Evolutionary conservation across 345 rosid species (phyloP).

Genomic region (Capsella bursapastoris): DNA sequence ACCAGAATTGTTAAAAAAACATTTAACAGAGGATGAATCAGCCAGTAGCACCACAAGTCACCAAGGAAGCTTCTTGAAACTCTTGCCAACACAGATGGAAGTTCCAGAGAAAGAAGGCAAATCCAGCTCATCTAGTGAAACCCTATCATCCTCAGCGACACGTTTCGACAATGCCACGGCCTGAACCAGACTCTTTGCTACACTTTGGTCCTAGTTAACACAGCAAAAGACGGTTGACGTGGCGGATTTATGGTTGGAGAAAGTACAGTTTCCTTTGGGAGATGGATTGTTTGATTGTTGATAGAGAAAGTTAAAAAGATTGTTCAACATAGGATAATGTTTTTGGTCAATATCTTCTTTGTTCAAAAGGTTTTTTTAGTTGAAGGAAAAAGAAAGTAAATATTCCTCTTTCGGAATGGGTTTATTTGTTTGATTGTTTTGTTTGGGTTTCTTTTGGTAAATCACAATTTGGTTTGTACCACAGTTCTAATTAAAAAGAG

Average conservation of each 20-base stretch:
- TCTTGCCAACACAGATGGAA: conserved; percentile 67
- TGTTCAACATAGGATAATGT: conserved; percentile 20
- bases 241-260: not conserved
- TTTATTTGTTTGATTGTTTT: conserved; percentile 19
- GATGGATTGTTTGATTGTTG: conserved; percentile 29
- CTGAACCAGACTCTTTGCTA: conserved; percentile 12
- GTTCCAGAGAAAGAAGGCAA: conserved; percentile 59
- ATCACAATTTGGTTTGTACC: not conserved
- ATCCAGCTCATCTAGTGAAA: conserved; percentile 47
- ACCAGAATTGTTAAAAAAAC: conserved; percentile 11
- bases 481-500: not conserved
- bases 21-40: conserved; percentile 75
- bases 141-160: not conserved
- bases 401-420: conserved; percentile 1
- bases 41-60: conserved; percentile 46
- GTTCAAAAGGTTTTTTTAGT: conserved; percentile 13
- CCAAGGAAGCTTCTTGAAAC: conserved; percentile 81
- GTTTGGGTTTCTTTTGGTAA: conserved; percentile 15
- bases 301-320: conserved; percentile 30
- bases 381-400: conserved; percentile 31
- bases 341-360: conserved; percentile 24
- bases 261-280: conserved; percentile 12
- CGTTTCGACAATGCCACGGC: conserved; percentile 33
- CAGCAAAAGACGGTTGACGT: not conserved
- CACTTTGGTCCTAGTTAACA: conserved; percentile 10